Conservation (phyloP, 441 rosid genomes). For the Pelargonium fulgidum region DNA sequence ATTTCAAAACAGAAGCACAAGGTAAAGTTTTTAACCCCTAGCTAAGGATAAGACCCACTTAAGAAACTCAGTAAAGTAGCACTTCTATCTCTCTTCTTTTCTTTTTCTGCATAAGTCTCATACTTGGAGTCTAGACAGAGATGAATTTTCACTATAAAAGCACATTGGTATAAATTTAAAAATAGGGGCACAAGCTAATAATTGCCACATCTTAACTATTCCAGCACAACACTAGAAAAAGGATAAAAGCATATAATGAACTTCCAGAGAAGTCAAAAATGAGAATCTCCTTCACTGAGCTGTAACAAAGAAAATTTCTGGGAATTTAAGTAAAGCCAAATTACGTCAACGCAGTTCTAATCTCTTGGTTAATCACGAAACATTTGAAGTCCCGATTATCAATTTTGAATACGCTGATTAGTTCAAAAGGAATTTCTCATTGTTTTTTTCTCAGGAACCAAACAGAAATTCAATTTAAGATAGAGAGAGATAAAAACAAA, state of each 20-base stretch:
- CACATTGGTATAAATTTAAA: background rate
- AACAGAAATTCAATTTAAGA: background rate
- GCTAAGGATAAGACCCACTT: background rate
- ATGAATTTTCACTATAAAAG: background rate
- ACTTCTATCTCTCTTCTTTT: background rate
- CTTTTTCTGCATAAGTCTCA: background rate
- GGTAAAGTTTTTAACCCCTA: background rate
- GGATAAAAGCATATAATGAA: background rate
- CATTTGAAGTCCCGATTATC: background rate
- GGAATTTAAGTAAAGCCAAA: background rate
- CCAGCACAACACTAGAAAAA: too few species aligned
- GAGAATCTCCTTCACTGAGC: background rate
- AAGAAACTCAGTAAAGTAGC: background rate
- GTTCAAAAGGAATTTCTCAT: background rate
- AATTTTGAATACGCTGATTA: background rate
- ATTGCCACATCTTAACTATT: too few species aligned
- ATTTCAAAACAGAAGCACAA: too few species aligned
- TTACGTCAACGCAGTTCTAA: too few species aligned
- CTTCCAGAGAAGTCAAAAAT: background rate
- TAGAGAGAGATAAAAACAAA: background rate
- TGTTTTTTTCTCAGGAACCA: conserved; percentile 10
- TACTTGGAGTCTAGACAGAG: background rate
- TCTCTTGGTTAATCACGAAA: background rate
- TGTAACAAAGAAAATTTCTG: background rate
- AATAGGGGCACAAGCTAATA: background rate